Conservation (phyloP, 768 basidiomycete genomes). For the Multifurca ochricompacta region DNA sequence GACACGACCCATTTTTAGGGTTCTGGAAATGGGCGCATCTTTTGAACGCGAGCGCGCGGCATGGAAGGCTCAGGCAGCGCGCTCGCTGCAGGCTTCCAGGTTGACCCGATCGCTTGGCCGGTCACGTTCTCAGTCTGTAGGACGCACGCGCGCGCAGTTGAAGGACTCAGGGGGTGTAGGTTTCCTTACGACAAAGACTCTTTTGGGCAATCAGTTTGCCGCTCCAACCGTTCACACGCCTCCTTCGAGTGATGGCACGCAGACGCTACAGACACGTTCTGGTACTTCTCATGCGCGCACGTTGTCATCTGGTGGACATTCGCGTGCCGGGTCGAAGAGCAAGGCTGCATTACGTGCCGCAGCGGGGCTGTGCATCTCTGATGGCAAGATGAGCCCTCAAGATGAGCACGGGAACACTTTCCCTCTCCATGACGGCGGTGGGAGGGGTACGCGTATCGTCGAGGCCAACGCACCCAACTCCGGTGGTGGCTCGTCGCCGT, state of each 20-base stretch:
- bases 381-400: slow-evolving; percentile 18
- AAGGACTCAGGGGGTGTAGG: slow-evolving; percentile 37
- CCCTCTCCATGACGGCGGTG: slow-evolving; percentile 15
- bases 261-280: slow-evolving; percentile 28
- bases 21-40: slow-evolving; percentile 54
- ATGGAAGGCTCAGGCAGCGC: slow-evolving; percentile 58
- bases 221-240: slow-evolving; percentile 36
- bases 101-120: slow-evolving; percentile 56
- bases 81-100: slow-evolving; percentile 54
- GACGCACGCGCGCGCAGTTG: slow-evolving; percentile 25
- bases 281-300: slow-evolving; percentile 29
- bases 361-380: slow-evolving; percentile 24
- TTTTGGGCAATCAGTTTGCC: slow-evolving; percentile 55
- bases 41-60: slow-evolving; percentile 55
- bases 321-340: slow-evolving; percentile 34
- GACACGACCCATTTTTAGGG: slow-evolving; percentile 36
- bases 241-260: slow-evolving; percentile 20
- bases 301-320: slow-evolving; percentile 23
- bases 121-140: slow-evolving; percentile 51
- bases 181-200: slow-evolving; percentile 56
- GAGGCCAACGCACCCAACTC: not conserved
- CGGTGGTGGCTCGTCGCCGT: slow-evolving; percentile 24
- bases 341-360: slow-evolving; percentile 31
- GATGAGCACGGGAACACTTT: slow-evolving; percentile 10
- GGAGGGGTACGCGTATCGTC: not conserved